Base-by-base conservation (phyloP, 108 stramenopile species). In the Aurantiochytrium sp. region DNA sequence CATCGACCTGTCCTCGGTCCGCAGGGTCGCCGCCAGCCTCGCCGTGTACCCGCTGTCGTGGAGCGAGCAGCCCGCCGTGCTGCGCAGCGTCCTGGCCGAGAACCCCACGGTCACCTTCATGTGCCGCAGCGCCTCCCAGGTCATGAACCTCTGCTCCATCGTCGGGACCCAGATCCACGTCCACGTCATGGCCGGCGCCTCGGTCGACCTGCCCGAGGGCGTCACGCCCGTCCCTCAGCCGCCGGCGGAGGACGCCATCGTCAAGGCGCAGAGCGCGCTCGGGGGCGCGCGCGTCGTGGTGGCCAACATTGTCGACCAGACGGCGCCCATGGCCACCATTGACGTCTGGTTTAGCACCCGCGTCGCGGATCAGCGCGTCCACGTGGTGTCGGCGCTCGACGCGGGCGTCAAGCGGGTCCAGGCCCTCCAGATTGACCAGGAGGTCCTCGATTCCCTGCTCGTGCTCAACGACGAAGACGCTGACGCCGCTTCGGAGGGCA, bases 31-130 rank as follows among this genome's bases (percentile, higher is more conserved):
- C 45, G 45, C n/a, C 30, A 27, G 1, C 17, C 73, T 81, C 27
- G 15, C 30, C 32, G 73, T 48, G 73, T 81, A 48, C 73, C 73
- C 73, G 39, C 39, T 81, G 12, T 41, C 73, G 6, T 81, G 73
- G 73, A 81, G 73, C 45, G 45, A 41, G 27, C 73, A 81, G 73
- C 73, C 73, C 24, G 73, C 73, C 8, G 73, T 81, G n/a, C 3
- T 81, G n/a, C 73, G 73, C 17, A 48, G 21, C 21, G 73, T 81
- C 19, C 30, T 27, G 6, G 73, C 39, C 8, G 45, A 48, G 42
- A 81, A 81, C 73, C 73, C 73, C 12, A 24, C 6, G 12, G 73
- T 81, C 6, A 48, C 45, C 19, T 81, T 81, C 73, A 48, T 81
- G 39, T 81, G 73, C 73, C 73, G 73, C 39, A 81, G 45, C 73